Evolutionary conservation across 2,329 filamentous ascomycete species (phyloP), one percentile per base, ranked within the genome.

Genomic region (Passalora sequoiae): DNA sequence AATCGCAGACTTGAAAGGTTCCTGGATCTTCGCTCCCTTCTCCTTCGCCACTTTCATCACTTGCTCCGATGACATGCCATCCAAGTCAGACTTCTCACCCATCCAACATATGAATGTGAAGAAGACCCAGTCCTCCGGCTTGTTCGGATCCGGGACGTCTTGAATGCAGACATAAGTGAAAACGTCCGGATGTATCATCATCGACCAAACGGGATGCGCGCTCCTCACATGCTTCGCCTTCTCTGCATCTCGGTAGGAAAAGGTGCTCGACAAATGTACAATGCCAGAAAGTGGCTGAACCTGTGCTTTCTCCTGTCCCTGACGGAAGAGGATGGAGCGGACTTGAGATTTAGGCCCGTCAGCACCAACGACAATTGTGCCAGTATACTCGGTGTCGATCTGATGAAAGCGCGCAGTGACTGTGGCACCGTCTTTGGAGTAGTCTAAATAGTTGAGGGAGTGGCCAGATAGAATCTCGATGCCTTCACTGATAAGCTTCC

Each of bases 271-370:
- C 3, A 46, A 27, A 20, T 53, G 46, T 17, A 50, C 44, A 16
- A 48, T 32, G n/a, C 41, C 47, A 4, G 28, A 20, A 2, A 42
- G 20, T 3, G 29, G 29, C 25, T 28, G 19, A 19, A 22, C 29
- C 12, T 21, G 19, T 24, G 17, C 29, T 29, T 36, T 16, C 8
- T 22, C 15, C 6, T 4, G 21, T 9, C 21, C 37, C 8, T 8
- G 9, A 24, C 22, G 25, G 6, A 39, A 27, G 9, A 50, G 40
- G 7, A 47, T 24, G 10, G 20, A 25, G 13, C 52, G 38, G 10
- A 54, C 48, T 4, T 40, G 31, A n/a, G 54, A 56, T 7, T 46
- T 43, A 16, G 50, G 44, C 1, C 52, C 54, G 40, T 56, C 54
- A 13, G 40, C 39, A 5, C 54, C 54, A 9, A 53, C 36, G 12